These are phyloP conservation scores for Fraxinus americana DNA, from an alignment of 257 asterid genomes.

Conservation along the genomic window DNA sequence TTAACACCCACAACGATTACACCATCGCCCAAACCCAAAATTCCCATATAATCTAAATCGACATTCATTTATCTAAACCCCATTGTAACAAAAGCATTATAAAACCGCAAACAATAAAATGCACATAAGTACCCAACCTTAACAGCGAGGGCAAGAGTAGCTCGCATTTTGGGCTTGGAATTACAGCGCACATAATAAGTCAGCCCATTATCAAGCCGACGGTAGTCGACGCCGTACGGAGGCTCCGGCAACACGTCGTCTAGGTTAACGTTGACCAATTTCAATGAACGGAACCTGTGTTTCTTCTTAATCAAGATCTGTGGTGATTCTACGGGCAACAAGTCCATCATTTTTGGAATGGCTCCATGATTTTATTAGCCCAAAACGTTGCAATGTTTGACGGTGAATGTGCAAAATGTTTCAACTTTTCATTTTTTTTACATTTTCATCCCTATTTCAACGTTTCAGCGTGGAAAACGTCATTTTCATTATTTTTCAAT, in stretches of 20 bases:
- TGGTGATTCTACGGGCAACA: no score
- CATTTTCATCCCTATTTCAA: no score
- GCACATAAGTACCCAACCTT: constrained; percentile 76
- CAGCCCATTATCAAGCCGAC: constrained; percentile 82
- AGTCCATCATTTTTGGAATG: no score
- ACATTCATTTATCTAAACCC: background rate
- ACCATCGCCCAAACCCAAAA: background rate
- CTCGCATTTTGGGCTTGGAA: constrained; percentile 95
- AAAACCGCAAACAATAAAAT: background rate
- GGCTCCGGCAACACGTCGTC: constrained; percentile 65
- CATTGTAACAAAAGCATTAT: background rate
- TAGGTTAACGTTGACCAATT: constrained; percentile 65
- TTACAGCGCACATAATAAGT: no score
- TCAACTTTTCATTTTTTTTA: no score
- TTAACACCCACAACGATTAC: background rate
- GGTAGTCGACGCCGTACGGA: constrained; percentile 78
- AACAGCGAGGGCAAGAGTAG: constrained; percentile 89
- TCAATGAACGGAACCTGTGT: constrained; percentile 77
- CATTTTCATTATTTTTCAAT: no score
- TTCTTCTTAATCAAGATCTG: constrained; percentile 56
- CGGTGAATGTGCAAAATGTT: no score
- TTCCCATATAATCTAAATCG: background rate
- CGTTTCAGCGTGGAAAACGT: no score
- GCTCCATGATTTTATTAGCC: no score
- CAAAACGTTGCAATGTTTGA: no score